Conservation (phyloP, 805 yeast genomes). For the Jamesozyma jinghongensis region DNA sequence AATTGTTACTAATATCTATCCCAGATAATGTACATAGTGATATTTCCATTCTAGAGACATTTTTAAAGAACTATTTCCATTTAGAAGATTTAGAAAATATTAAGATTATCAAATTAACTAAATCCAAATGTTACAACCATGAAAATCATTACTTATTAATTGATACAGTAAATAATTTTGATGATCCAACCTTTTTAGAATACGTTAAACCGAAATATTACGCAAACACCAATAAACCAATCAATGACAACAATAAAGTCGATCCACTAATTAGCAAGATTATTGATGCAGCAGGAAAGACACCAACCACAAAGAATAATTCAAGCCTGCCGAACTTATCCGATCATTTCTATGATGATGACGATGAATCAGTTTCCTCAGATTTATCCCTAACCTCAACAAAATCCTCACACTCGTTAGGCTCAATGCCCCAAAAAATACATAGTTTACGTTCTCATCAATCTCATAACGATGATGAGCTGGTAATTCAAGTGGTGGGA, state of each 20-base stretch:
- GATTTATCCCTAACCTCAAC: too few species aligned
- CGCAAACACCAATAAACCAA: too few species aligned
- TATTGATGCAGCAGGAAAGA: too few species aligned
- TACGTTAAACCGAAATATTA: conserved; percentile 9
- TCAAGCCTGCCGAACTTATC: too few species aligned
- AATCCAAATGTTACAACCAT: conserved; percentile 24
- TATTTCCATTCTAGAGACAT: conserved; percentile 22
- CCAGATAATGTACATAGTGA: conserved; percentile 28
- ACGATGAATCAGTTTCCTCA: too few species aligned
- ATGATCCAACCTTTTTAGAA: conserved; percentile 22
- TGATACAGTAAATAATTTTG: conserved; percentile 25
- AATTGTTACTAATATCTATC: conserved; percentile 26
- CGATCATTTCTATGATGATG: too few species aligned
- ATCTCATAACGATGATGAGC: too few species aligned
- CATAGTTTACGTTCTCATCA: background rate
- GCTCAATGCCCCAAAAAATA: background rate
- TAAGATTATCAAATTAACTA: conserved; percentile 24
- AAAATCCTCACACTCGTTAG: background rate
- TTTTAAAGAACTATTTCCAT: conserved; percentile 27
- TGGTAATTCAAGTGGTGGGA: background rate
- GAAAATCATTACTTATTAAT: conserved; percentile 28
- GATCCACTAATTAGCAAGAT: too few species aligned
- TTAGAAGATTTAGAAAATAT: conserved; percentile 22
- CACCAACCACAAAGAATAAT: too few species aligned
- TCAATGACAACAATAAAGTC: too few species aligned